Base-by-base conservation (phyloP, 371 early-diverging fungal genomes). In the Chytridiales sp. region DNA sequence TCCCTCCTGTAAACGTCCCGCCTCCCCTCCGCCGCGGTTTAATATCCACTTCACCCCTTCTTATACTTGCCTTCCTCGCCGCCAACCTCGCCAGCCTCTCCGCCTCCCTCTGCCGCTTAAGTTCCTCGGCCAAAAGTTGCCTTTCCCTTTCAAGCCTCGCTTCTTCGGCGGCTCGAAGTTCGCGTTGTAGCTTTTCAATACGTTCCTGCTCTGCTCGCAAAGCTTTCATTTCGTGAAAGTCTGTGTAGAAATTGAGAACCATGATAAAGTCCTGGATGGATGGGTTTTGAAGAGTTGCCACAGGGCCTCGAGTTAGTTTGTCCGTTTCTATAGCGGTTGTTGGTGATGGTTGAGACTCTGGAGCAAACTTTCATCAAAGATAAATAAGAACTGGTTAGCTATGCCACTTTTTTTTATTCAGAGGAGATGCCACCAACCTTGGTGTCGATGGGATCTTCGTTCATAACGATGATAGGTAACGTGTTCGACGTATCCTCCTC, bases 221-320 rank as follows among this genome's bases (percentile, higher is more conserved):
- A 2, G 60, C 34, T 39, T 62, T 50, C 34, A 32, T 24, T 40
- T 73, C 67, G 34, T 31, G 29, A 19, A 22, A 22, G 1, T 56
- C 38, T 3, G 63, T 62, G 57, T 47, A 68, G 54, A 58, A 68
- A 59, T 78, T 75, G 32, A 78, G 11, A 4, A 65, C 72, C 24
- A 44, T 46, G 5, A 74, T 48, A 41, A 68, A 70, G 56, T 78
- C 75, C 6, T 39, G 50, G 9, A 65, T 38, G 13, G 41, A 29
- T 15, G 76, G 76, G 39, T 72, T 71, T 51, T 72, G 72, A 4
- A 75, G 65, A 13, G 61, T 60, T 4, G 46, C 52, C 30, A 72
- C 47, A 5, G 75, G 58, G 39, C 44, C 35, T 29, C n/a, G 51
- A 27, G 42, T 29, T 11, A 40, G 24, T 17, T 52, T 53, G n/a